Evolutionary conservation across 805 yeast species (phyloP).

Genomic region (Ogataea nonfermentans): DNA sequence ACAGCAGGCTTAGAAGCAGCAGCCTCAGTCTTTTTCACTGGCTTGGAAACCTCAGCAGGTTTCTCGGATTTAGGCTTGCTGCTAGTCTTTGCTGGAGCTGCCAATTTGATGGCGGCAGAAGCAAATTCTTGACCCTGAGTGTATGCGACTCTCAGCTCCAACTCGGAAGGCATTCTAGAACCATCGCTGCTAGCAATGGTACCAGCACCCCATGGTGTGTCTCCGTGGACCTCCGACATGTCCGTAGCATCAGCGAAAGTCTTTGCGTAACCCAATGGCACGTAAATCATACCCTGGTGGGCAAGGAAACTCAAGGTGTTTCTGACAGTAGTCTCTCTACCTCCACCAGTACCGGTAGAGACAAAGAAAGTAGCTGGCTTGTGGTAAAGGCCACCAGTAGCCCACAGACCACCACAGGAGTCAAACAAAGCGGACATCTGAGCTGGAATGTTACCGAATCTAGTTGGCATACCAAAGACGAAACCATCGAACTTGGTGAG

Average conservation of each 20-base stretch:
- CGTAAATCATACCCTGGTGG: constrained; percentile 79
- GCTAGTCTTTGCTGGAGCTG: constrained; percentile 12
- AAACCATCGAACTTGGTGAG: constrained; percentile 72
- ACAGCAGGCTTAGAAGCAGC: constrained; percentile 10
- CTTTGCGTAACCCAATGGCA: constrained; percentile 73
- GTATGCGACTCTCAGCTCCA: constrained; percentile 62
- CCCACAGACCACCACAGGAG: constrained; percentile 79
- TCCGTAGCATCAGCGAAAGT: constrained; percentile 53
- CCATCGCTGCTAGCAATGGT: constrained; percentile 76
- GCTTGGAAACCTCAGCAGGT: background rate
- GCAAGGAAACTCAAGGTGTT: constrained; percentile 62
- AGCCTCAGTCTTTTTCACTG: background rate
- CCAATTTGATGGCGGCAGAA: constrained; percentile 37
- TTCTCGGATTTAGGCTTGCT: constrained; percentile 8
- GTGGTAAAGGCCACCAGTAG: constrained; percentile 65
- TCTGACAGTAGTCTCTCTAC: constrained; percentile 71
- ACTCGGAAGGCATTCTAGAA: constrained; percentile 60
- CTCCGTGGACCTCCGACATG: constrained; percentile 70
- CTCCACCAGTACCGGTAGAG: constrained; percentile 81
- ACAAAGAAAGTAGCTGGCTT: constrained; percentile 74
- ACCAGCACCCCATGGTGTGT: constrained; percentile 88
- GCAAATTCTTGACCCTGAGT: constrained; percentile 69
- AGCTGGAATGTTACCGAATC: constrained; percentile 79
- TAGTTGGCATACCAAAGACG: constrained; percentile 82
- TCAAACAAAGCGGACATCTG: constrained; percentile 79